These are phyloP conservation scores for Bipolaris sorokiniana DNA, from an alignment of 2,329 filamentous ascomycete genomes.

Conservation along the genomic window DNA sequence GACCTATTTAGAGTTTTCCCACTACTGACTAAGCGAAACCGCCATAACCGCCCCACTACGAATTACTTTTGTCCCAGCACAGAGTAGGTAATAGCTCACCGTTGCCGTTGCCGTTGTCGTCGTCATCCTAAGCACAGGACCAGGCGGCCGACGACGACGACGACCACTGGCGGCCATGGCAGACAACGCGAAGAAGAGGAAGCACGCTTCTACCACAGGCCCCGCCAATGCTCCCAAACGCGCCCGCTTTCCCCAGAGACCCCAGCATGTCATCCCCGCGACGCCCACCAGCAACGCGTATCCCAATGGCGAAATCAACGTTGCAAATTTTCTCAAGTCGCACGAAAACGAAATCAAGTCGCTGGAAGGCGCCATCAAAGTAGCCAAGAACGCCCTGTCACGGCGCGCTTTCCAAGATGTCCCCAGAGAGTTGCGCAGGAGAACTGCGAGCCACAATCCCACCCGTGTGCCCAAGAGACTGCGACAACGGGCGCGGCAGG, in stretches of 20 bases:
- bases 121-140: conserved; percentile 13
- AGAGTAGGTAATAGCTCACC: no score
- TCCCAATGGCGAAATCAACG: conserved; percentile 77
- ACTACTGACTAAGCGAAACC: no score
- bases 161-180: conserved; percentile 24
- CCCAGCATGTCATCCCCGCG: conserved; percentile 38
- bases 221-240: conserved; percentile 23
- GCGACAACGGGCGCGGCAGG: conserved; percentile 68
- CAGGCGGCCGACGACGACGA: conserved; percentile 4
- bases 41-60: no score
- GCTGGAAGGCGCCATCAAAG: conserved; percentile 80
- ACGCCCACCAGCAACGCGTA: conserved; percentile 57
- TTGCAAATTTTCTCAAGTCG: conserved; percentile 81
- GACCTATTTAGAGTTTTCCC: no score
- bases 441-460: conserved; percentile 94
- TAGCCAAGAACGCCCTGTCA: conserved; percentile 67
- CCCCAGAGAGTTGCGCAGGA: conserved; percentile 79
- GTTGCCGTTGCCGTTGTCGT: conserved; percentile 18
- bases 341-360: conserved; percentile 90
- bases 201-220: conserved; percentile 22
- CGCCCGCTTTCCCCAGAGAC: conserved; percentile 34
- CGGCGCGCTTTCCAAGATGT: conserved; percentile 89
- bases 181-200: conserved; percentile 34
- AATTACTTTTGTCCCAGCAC: no score
- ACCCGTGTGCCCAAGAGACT: conserved; percentile 84